Percentiles rank a stretch among this genome's conserved stretches.
These are phyloP conservation scores for Cadophora gregata DNA, from an alignment of 2,329 filamentous ascomycete genomes.

Conservation along the genomic window DNA sequence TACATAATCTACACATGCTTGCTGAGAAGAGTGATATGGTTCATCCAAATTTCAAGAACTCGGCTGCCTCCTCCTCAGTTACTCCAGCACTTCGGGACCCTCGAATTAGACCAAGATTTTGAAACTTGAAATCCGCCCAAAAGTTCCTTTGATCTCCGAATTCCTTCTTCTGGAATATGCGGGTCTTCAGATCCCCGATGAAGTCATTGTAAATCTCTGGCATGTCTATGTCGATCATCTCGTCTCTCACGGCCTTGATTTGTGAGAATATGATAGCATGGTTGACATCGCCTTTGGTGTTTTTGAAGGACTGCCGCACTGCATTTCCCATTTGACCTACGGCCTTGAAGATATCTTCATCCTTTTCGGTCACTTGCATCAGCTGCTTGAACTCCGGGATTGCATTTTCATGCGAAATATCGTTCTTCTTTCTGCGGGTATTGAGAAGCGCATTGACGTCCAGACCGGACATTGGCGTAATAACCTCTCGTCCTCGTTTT, in stretches of 20 bases:
- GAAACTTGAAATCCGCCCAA: conserved; percentile 76
- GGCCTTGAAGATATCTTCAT: conserved; percentile 68
- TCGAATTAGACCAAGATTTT: conserved; percentile 76
- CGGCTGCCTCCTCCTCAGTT: conserved; percentile 71
- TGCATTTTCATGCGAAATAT: conserved; percentile 72
- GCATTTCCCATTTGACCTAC: conserved; percentile 77
- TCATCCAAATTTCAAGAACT: conserved; percentile 38
- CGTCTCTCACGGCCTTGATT: conserved; percentile 72
- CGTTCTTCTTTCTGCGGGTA: conserved; percentile 54
- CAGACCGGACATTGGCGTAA: conserved; percentile 88
- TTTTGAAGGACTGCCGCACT: conserved; percentile 69
- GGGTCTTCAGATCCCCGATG: conserved; percentile 72
- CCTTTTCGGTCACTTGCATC: conserved; percentile 64
- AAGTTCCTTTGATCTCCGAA: conserved; percentile 73
- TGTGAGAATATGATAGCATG: conserved; percentile 80
- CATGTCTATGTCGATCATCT: conserved; percentile 77
- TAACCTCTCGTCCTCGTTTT: conserved; percentile 67
- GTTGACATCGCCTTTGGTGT: conserved; percentile 76
- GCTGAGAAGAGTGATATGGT: not conserved
- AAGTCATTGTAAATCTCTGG: conserved; percentile 79
- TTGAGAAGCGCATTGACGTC: conserved; percentile 84
- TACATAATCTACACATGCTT: not conserved
- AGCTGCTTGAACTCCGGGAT: conserved; percentile 91
- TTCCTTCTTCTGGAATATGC: conserved; percentile 68
- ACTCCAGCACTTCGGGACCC: conserved; percentile 70